Percentiles rank a stretch among this genome's conserved stretches.
Conservation (phyloP, 2,329 filamentous ascomycete genomes). For the Blumeria hordei region DNA sequence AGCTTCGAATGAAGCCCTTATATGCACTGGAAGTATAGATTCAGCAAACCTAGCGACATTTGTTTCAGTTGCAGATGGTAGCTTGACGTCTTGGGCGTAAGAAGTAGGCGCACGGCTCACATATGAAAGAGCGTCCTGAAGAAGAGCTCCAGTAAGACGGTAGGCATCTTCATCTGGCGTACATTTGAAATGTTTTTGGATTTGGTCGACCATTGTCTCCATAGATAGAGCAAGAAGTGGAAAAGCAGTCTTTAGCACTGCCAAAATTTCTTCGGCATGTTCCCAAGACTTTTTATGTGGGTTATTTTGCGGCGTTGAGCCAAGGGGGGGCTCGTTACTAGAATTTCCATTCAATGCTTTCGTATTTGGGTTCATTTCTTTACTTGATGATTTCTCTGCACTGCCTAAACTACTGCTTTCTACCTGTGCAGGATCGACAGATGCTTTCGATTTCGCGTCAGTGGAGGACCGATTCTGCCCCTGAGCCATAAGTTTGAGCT, state of each 20-base stretch:
- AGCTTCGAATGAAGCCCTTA: conserved; percentile 88
- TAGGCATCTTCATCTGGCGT: conserved; percentile 96
- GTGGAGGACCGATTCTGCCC: conserved; percentile 4
- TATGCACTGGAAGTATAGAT: conserved; percentile 81
- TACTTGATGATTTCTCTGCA: conserved; percentile 16
- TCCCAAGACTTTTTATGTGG: conserved; percentile 72
- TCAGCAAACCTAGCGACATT: conserved; percentile 95
- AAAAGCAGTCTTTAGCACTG: conserved; percentile 88
- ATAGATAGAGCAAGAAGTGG: conserved; percentile 86
- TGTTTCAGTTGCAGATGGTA: conserved; percentile 72
- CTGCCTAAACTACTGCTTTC: conserved; percentile 18
- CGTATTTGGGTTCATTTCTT: conserved; percentile 12
- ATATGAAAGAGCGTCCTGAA: conserved; percentile 87
- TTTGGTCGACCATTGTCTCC: conserved; percentile 99
- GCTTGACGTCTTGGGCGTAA: conserved; percentile 75
- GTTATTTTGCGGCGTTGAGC: conserved; percentile 9
- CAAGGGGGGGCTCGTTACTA: conserved; percentile 22
- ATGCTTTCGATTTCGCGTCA: conserved; percentile 12
- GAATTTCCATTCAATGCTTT: conserved; percentile 16
- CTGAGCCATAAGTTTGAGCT: conserved; percentile 18
- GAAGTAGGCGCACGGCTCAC: conserved; percentile 68
- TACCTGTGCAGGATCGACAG: conserved; percentile 10
- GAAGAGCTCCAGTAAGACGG: conserved; percentile 80
- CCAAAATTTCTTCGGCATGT: conserved; percentile 85
- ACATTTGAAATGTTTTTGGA: conserved; percentile 97